Conservation (phyloP, 306 rosid species). For the Trifolium dubium region DNA sequence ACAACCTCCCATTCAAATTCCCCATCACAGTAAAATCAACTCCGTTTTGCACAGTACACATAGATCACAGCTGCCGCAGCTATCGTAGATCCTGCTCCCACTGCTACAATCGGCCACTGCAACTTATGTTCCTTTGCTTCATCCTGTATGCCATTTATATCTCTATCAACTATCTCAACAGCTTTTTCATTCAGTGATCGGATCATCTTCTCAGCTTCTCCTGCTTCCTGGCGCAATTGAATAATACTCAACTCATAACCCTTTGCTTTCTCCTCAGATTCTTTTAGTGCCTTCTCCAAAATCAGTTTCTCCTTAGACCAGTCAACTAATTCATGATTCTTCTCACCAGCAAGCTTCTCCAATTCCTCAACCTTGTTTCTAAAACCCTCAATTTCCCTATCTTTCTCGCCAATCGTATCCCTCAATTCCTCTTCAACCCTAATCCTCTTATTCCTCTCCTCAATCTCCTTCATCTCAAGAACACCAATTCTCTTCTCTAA, state of each 20-base stretch:
- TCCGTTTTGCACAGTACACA: slow-evolving; percentile 56
- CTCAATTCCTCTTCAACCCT: slow-evolving; percentile 83
- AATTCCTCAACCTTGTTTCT: slow-evolving; percentile 55
- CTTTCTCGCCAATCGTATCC: slow-evolving; percentile 68
- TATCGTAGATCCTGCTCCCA: slow-evolving; percentile 63
- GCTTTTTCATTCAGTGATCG: slow-evolving; percentile 61
- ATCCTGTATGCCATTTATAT: slow-evolving; percentile 46
- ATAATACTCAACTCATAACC: slow-evolving; percentile 52
- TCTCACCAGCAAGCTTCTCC: slow-evolving; percentile 45
- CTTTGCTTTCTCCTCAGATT: slow-evolving; percentile 53
- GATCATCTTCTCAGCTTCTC: slow-evolving; percentile 59
- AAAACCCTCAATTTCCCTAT: slow-evolving; percentile 52
- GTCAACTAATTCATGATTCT: slow-evolving; percentile 49
- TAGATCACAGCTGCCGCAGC: slow-evolving; percentile 56
- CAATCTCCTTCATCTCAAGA: slow-evolving; percentile 81
- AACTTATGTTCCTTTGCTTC: slow-evolving; percentile 51
- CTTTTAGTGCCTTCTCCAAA: slow-evolving; percentile 53
- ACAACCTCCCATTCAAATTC: slow-evolving; percentile 37
- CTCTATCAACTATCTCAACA: slow-evolving; percentile 49
- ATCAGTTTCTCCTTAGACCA: slow-evolving; percentile 52
- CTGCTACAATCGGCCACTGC: slow-evolving; percentile 71
- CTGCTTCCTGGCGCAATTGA: slow-evolving; percentile 59
- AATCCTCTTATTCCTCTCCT: slow-evolving; percentile 81
- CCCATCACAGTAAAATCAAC: slow-evolving; percentile 47
- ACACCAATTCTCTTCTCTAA: slow-evolving; percentile 81